phyloP scores from a whole-genome alignment of 768 basidiomycete genomes.

The Boletus speciosus region DNA sequence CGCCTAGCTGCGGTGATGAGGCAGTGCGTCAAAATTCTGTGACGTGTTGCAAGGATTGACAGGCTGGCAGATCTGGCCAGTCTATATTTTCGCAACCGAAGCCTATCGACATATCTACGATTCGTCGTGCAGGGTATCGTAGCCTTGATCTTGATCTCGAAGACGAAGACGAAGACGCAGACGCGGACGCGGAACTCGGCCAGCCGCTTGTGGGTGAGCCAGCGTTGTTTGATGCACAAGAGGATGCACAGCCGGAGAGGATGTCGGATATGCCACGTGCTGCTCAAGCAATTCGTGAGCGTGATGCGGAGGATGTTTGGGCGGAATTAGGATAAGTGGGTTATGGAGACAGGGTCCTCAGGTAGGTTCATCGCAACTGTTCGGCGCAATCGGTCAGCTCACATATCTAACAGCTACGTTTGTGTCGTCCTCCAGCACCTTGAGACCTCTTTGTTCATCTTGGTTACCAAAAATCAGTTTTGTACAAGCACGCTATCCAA shows the following conservation, averaged over 20 bases:
- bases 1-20: conserved; percentile 90
- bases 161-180: conserved; percentile 52
- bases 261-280: conserved; percentile 61
- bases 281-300: conserved; percentile 48
- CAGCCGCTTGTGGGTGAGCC: conserved; percentile 57
- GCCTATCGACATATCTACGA: conserved; percentile 76
- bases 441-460: background rate
- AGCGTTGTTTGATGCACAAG: conserved; percentile 61
- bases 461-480: background rate
- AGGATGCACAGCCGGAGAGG: conserved; percentile 26
- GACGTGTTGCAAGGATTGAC: conserved; percentile 6
- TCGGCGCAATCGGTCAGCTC: background rate
- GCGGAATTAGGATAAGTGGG: conserved; percentile 51
- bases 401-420: background rate
- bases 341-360: background rate
- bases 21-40: conserved; percentile 56
- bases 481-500: background rate
- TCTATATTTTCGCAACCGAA: conserved; percentile 86
- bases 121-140: conserved; percentile 58
- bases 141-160: conserved; percentile 71
- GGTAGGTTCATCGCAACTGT: background rate
- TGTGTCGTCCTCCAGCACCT: background rate
- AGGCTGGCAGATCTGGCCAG: conserved; percentile 65
- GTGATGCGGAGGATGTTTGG: conserved; percentile 71
- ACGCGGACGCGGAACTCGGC: conserved; percentile 50